Conservation (phyloP, 192 early-diverging fungal species). For the Linnemannia zychae region DNA sequence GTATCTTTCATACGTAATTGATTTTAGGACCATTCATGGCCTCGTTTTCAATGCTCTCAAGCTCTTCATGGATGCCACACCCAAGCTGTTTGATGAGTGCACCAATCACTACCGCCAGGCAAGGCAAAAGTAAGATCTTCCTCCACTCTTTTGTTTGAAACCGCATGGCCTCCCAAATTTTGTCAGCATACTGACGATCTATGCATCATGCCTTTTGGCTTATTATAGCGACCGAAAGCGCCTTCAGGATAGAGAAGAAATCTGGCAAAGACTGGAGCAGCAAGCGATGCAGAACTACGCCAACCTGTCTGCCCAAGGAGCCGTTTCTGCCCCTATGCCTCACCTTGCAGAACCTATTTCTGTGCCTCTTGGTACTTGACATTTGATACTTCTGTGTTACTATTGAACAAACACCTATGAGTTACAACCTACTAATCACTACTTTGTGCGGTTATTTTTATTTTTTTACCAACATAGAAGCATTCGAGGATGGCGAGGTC, state of each 20-base stretch:
- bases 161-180: not conserved
- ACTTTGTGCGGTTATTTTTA: not conserved
- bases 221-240: slow-evolving; percentile 83
- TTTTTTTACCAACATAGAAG: slow-evolving; percentile 9
- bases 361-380: slow-evolving; percentile 37
- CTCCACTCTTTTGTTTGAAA: not conserved
- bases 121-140: slow-evolving; percentile 80
- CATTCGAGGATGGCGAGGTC: slow-evolving; percentile 36
- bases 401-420: not conserved
- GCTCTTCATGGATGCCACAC: slow-evolving; percentile 97
- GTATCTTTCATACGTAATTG: no score
- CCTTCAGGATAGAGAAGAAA: slow-evolving; percentile 82
- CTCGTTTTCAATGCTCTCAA: slow-evolving; percentile 98
- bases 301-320: slow-evolving; percentile 42
- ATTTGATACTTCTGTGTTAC: not conserved
- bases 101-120: slow-evolving; percentile 92
- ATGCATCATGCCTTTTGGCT: not conserved
- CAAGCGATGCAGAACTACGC: slow-evolving; percentile 56
- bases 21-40: slow-evolving; percentile 90
- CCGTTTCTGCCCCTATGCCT: slow-evolving; percentile 30
- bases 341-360: slow-evolving; percentile 31
- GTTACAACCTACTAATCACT: not conserved
- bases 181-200: slow-evolving; percentile 10
- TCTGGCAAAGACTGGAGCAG: slow-evolving; percentile 85
- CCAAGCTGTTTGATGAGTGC: slow-evolving; percentile 97